A percentile compares a stretch with the other conserved stretches of the same genome.
These are phyloP conservation scores for Aspergillus cristatus DNA, from an alignment of 495 filamentous ascomycete genomes.

Conservation along the genomic window DNA sequence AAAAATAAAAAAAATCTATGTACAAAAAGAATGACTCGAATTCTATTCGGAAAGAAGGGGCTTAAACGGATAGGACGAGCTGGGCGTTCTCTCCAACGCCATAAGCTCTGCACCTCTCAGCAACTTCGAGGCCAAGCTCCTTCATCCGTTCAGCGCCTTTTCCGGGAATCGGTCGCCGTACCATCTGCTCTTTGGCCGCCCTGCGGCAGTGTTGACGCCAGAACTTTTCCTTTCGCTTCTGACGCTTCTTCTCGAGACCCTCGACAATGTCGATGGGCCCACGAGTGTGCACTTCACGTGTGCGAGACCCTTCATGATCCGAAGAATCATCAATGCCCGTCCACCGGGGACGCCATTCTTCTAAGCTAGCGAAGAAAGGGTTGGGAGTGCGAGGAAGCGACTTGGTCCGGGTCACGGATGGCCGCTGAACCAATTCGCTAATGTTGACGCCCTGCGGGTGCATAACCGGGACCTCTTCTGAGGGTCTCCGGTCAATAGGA, in stretches of 20 bases:
- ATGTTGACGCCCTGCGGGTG: conserved; percentile 34
- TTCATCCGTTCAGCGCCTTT: conserved; percentile 91
- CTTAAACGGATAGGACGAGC: conserved; percentile 74
- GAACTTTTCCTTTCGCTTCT: conserved; percentile 82
- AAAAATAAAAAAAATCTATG: conserved; percentile 29
- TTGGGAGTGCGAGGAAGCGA: conserved; percentile 68
- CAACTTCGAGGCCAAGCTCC: conserved; percentile 81
- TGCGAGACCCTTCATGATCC: conserved; percentile 29
- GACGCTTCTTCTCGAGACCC: conserved; percentile 87
- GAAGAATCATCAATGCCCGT: conserved; percentile 27
- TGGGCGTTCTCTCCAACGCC: conserved; percentile 50
- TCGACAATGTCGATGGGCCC: conserved; percentile 96
- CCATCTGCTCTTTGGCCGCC: conserved; percentile 50
- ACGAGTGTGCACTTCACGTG: conserved; percentile 49
- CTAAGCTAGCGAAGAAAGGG: conserved; percentile 47
- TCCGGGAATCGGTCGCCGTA: conserved; percentile 57
- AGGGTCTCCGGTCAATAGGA: conserved; percentile 20
- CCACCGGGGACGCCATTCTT: conserved; percentile 26
- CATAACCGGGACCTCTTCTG: conserved; percentile 18
- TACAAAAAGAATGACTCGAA: conserved; percentile 23
- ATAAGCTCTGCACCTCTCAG: conserved; percentile 59
- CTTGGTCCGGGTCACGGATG: conserved; percentile 59
- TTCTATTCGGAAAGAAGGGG: conserved; percentile 5
- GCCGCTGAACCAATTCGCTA: conserved; percentile 54
- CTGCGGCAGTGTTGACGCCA: conserved; percentile 73